A percentile compares a stretch with the other conserved stretches of the same genome.
Conservation (phyloP, 192 early-diverging fungal genomes). For the Phlyctochytrium bullatum region DNA sequence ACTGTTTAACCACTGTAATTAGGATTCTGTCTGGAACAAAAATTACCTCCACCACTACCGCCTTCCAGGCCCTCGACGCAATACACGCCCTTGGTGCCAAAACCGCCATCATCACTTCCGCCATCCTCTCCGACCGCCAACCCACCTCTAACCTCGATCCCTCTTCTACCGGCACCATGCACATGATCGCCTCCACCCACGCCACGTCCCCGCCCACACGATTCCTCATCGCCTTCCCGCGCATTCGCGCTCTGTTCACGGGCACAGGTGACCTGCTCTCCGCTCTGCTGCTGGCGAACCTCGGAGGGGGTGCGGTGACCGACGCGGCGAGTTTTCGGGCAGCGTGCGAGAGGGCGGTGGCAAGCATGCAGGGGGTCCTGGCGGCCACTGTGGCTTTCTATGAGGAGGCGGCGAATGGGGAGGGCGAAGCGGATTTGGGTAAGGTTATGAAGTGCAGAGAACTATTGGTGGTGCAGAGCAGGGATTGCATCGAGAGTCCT, state of each 20-base stretch:
- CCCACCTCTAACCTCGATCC: conserved; percentile 43
- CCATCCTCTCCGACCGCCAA: conserved; percentile 38
- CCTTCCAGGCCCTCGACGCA: conserved; percentile 51
- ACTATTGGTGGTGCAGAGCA: conserved; percentile 68
- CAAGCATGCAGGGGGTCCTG: conserved; percentile 70
- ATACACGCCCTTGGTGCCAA: conserved; percentile 68
- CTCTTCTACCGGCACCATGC: conserved; percentile 10
- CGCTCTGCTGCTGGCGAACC: conserved; percentile 65
- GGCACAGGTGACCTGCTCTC: conserved; percentile 93
- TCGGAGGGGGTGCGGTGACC: conserved; percentile 32
- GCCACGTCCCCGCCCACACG: conserved; percentile 19
- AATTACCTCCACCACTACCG: conserved; percentile 51
- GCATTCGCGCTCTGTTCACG: conserved; percentile 74
- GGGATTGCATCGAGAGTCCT: conserved; percentile 57
- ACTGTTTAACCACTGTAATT: no score
- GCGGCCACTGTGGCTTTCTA: conserved; percentile 56
- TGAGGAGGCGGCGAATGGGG: conserved; percentile 6
- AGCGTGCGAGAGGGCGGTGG: conserved; percentile 68
- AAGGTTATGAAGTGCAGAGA: conserved; percentile 62
- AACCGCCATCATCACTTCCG: conserved; percentile 78
- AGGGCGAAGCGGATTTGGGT: conserved; percentile 19
- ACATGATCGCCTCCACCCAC: conserved; percentile 44
- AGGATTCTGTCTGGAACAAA: conserved; percentile 55
- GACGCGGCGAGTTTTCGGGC: conserved; percentile 13
- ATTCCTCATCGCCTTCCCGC: conserved; percentile 74